Base-by-base conservation (phyloP, 164 flowering plant species). In the Kingdonia uniflora region DNA sequence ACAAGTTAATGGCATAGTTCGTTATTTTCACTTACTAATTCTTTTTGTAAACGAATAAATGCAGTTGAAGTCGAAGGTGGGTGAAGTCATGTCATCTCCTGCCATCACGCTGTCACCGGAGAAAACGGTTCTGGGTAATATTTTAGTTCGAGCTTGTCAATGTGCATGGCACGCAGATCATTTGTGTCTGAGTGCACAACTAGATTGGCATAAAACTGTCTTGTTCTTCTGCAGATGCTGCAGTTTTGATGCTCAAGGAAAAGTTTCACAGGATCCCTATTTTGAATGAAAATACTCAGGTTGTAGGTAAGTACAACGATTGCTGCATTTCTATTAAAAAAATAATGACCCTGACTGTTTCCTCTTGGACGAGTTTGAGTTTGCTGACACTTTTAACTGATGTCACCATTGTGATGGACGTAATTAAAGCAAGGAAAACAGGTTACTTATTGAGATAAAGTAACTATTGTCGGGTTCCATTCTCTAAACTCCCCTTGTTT, bases 241-340 rank as follows among this genome's bases (percentile, higher is more conserved):
- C 72, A 40, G 58, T 67, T 11, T 26, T 61, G 57, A 65, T 69
- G 68, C 68, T 69, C 21, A 64, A 57, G 60, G n/a, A 53, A 50
- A 29, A 64, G 54, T 57, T 69, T 46, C 72, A 69, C 49, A 60
- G 72, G 68, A 69, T 69, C 51, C 72, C 68, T 0, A 50, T 69
- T 57, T 65, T 65, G 38, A 65, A 69, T 60, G 65, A 69, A 38
- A 54, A 19, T 21, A 63, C 60, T 19, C 68, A 65, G 41, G 60
- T 69, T 14, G 43, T 69, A 52, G 72, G 72, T 69, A 53, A 60
- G 72, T 15, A 5, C 6, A 2, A 5, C 19, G 10, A 25, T 2
- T 24, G 19, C 24, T 47, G 26, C 48, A 44, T 53, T 23, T 20
- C 7, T 15, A 5, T 19, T 11, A 5, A 3, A 10, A 37, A 26